Evolutionary conservation across 2,329 filamentous ascomycete species (phyloP), one percentile per base, ranked within the genome.

Genomic region (Penicillium expansum): DNA sequence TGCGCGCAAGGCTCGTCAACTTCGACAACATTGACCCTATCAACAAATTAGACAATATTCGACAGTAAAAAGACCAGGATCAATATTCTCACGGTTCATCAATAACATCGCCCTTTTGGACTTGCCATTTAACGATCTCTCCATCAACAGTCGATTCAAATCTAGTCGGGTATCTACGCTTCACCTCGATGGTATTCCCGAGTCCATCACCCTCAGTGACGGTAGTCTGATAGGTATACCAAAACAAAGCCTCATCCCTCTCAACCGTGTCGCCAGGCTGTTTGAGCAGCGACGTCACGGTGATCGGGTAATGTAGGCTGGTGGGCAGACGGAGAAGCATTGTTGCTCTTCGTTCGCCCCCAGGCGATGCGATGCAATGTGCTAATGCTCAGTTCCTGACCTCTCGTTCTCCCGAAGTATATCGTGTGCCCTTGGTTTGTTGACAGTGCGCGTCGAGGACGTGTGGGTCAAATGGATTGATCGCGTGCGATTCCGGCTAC

Each of bases 1-100:
- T 99, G 94, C 30, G 88, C 84, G 76, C 94, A 99, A 55, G 89
- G 86, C 78, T 99, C 94, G 68, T 96, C 89, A 52, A 99, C 88
- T 58, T 91, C 87, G 58, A 92, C 84, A 60, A 88, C 74, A 22
- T 80, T 76, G 33, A 81, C 74, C 27, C 83, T 85, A 61, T 18
- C 54, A 42, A 18, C n/a, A 29, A 27, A 20, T 49, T 39, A 61
- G 55, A n/a, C 18, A n/a, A 41, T n/a, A n/a, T 48, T 60, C 51
- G 57, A 48, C 41, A 20, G 32, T 4, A 24, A 39, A 14, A 22
- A 43, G 27, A 49, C 33, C 22, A 41, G 39, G 22, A 7, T 52
- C n/a, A 11, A 30, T 35, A 55, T 10, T 74, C 74, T 67, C 65
- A 79, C 75, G 77, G 74, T 48, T 63, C 69, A 52, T 74, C 67